Evolutionary conservation across 306 rosid genomes (phyloP), one percentile per base, ranked within the genome.

Genomic region (cucumber (Cucumis sativus)): DNA sequence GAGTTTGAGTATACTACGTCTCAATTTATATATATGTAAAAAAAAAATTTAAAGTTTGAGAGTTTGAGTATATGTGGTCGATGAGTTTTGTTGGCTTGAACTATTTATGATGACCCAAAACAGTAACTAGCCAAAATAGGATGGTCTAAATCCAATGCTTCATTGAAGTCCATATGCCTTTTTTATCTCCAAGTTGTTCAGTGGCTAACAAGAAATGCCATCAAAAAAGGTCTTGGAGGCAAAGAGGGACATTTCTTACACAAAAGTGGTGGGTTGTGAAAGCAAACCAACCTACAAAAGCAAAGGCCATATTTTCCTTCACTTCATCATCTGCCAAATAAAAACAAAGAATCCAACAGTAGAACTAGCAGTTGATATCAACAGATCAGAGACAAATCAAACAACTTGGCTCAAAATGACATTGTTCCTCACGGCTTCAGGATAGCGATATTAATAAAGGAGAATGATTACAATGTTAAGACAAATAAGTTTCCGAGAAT

Each of bases 191-290:
- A 70, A 70, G 75, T 70, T 70, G 58, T 47, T 16, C 4, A 70
- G 54, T 67, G 74, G 74, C 55, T 67, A 67, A n/a, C 35, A 70
- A 45, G 75, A 70, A 23, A 69, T 41, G 56, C 7, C 75, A 69
- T 69, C 13, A 16, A 13, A 69, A 64, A 43, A 41, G 74, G 74
- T 6, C 6, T 14, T 6, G 68, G 74, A 21, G 56, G 74, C 56
- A 68, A 68, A 17, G 47, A 28, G 21, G 72, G 25, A 39, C 49
- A 37, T 39, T 15, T n/a, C 28, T 65, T 65, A 0, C 10, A 65
- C 28, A 65, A 65, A 64, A 64, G 47, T 37, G 49, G 47, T 37
- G 49, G 47, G 71, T 64, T 37, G 55, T n/a, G 74, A 68, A 41
- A 63, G 69, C 18, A 17, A 68, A 68, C 74, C 74, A 68, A 21